These are phyloP conservation scores for Quercus variabilis DNA, from an alignment of 306 rosid genomes.

Conservation along the genomic window DNA sequence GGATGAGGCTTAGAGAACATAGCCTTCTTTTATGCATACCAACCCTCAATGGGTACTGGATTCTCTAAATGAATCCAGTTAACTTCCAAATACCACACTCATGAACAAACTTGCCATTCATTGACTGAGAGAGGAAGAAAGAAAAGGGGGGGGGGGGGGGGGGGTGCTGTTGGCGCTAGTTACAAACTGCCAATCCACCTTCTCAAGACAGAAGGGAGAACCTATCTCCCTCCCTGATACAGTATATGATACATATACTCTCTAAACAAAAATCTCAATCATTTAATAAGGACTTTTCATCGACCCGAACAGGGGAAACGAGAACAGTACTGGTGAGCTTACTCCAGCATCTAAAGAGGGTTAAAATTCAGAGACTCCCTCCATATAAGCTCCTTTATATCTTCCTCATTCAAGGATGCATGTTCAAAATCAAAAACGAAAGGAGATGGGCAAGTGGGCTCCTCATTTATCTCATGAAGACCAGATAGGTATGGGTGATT, in stretches of 20 bases:
- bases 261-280: conserved; percentile 22
- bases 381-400: conserved; percentile 94
- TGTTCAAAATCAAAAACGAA: conserved; percentile 83
- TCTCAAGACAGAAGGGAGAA: conserved; percentile 29
- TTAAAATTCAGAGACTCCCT: conserved; percentile 57
- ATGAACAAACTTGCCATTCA: no score
- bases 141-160: no score
- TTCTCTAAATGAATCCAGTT: neutral
- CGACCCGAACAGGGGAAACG: conserved; percentile 2
- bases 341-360: conserved; percentile 32
- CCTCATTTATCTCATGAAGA: conserved; percentile 97
- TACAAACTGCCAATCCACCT: neutral
- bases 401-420: conserved; percentile 73
- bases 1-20: conserved; percentile 26
- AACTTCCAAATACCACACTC: conserved; percentile 6
- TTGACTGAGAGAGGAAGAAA: no score
- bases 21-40: conserved; percentile 34
- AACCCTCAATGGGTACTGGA: neutral
- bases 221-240: conserved; percentile 28
- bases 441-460: conserved; percentile 80
- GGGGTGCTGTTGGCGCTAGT: accelerated
- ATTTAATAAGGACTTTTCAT: neutral
- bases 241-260: conserved; percentile 19
- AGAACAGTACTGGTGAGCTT: neutral
- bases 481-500: conserved; percentile 83